Evolutionary conservation across 2,329 filamentous ascomycete species (phyloP), one percentile per base, ranked within the genome.

Genomic region (Aspergillus sergii): DNA sequence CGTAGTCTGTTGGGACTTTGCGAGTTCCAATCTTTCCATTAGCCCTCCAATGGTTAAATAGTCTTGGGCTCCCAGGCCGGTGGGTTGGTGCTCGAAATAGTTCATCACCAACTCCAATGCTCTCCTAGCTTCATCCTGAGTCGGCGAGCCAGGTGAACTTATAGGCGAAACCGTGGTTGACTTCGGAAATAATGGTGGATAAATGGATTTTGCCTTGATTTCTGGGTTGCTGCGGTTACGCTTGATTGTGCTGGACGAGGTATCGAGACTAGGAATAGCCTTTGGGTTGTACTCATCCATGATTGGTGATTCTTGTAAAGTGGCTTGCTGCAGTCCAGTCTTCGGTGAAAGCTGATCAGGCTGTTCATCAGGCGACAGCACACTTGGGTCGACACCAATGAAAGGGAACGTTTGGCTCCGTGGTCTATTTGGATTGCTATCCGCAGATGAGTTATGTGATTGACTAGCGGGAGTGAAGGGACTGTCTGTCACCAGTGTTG

Each of bases 401-500:
- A 89, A 88, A 1, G 93, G 92, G 66, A 96, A 93, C 0, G 93
- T 96, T 76, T 96, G 93, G 75, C 92, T 95, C 72, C 93, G 86
- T n/a, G 91, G 92, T 61, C 92, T 86, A 70, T 91, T 89, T 68
- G 89, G 88, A 70, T 87, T 87, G 59, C 82, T 80, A 61, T 78
- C 73, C 50, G 78, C 76, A 45, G 79, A 81, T 59, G 81, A 80
- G 41, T 82, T 80, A 63, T 81, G 82, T 30, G 81, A 79, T 66
- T 85, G 83, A 61, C 82, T 82, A 10, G 81, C 83, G 28, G 83
- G 81, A 62, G 85, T 81, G 73, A 94, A 95, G 1, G 88, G 86
- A 59, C 89, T 89, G 67, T 95, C 90, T 0, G 93, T 91, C 75
- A 95, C 93, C 74, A 94, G 91, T 0, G 91, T 88, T 1, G 88